Evolutionary conservation across 805 yeast species (phyloP), one percentile per base, ranked within the genome.

Genomic region (Metschnikowia lunata): DNA sequence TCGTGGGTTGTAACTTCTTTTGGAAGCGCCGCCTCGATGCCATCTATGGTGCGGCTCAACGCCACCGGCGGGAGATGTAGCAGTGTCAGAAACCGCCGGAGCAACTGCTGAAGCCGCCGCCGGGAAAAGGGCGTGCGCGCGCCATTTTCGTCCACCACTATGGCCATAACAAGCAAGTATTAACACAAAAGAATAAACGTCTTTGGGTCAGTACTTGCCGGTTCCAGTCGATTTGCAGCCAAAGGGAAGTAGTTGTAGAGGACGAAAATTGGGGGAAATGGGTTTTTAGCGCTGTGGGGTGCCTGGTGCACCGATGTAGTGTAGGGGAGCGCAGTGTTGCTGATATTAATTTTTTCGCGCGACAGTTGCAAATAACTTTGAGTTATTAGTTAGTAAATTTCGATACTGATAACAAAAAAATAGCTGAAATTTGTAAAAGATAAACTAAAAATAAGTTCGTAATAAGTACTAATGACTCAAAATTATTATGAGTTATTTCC

Each of bases 1-100:
- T 65, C 59, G 14, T 55, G 36, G 26, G 37, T 41, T 26, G 52
- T 37, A 33, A 56, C 34, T 8, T 26, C 28, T n/a, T 40, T 45
- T 6, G 51, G 46, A 26, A 50, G 49, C 10, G 46, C 15, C 9
- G 32, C 26, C 27, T 42, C 38, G 14, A 50, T 35, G 14, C 30
- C 37, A n/a, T 10, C n/a, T 5, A 42, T 18, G 5, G 35, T 30
- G 5, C 11, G 41, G 4, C 30, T 32, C n/a, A 42, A 29, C 6
- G 39, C 42, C 35, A 26, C 14, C n/a, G 28, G 11, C 12, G 31
- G 28, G 6, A 42, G 18, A 9, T 18, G 31, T 10, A 37, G 31
- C 35, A n/a, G 46, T 8, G 27, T 27, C 30, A 36, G 11, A 8
- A 42, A 26, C n/a, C 34, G 41, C 7, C 8, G 10, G 30, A 42